Base-by-base conservation (phyloP, 371 early-diverging fungal species). In the Mucor lusitanicus region DNA sequence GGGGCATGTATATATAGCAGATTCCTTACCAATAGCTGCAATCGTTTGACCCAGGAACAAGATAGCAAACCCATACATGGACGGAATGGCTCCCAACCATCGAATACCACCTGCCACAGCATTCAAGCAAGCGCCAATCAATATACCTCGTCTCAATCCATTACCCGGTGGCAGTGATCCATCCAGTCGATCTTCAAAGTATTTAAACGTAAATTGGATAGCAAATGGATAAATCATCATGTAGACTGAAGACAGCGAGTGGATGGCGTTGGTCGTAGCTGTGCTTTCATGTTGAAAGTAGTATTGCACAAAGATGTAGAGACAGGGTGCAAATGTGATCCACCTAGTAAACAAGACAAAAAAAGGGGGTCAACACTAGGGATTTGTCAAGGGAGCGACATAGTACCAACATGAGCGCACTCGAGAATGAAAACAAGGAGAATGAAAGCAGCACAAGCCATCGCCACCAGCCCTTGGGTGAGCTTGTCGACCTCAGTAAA, bases 261-360 rank as follows among this genome's bases (percentile, higher is more conserved):
- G 78, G 44, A 86, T 82, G 67, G 81, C 78, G 69, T 82, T 82
- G 13, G 75, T 71, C 0, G 82, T 78, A 3, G 57, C 35, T 1
- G 74, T 67, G 0, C 59, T 62, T 30, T 54, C 59, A 12, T 66
- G 25, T 40, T 74, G 68, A 61, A 79, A 81, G 58, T 78, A 86
- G 62, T 84, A 80, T 9, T 75, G 67, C 46, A 73, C 75, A 68
- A 86, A 86, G 6, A 80, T 75, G 59, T 82, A 82, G 8, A 84
- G 64, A 58, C 80, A 84, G 8, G 87, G 87, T 11, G 85, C 80
- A 70, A 86, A 86, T 0, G 87, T 79, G 19, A 84, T 84, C 87
- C 87, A 86, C 73, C 73, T 72, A 33, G n/a, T n/a, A n/a, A n/a
- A n/a, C n/a, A n/a, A n/a, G n/a, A n/a, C n/a, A n/a, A n/a, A n/a